Evolutionary conservation across 2,329 filamentous ascomycete genomes (phyloP), one percentile per base, ranked within the genome.

Genomic region (Bipolaris oryzae): DNA sequence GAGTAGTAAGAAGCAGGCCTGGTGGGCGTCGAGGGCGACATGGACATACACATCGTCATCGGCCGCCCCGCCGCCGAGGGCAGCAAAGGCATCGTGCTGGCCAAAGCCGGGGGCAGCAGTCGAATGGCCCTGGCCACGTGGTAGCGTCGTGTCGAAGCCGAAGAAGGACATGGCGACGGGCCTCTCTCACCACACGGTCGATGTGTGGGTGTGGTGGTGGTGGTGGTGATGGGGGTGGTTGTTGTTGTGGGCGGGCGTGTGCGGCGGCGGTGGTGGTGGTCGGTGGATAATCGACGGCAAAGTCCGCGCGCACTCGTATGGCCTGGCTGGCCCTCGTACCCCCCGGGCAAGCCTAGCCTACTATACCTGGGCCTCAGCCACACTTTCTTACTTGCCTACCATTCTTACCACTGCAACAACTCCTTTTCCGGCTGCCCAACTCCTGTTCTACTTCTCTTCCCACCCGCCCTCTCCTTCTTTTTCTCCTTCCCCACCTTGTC

Each of bases 31-130:
- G 31, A 43, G 43, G 39, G 46, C 58, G 44, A 74, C 82, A 74
- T 80, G 86, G 42, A 75, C 82, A 74, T 80, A 86, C 81, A 79
- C 82, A 73, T 88, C 84, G 66, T 88, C 86, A 57, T 89, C 84
- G 57, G 71, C 78, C 64, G 77, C 76, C 63, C 79, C 76, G 69
- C 80, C 84, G 68, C 90, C 88, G 55, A 97, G 85, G 56, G 90
- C 88, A 63, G 91, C 92, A 77, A 98, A 98, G 37, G 94, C 92
- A 77, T 99, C 92, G 67, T 90, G 85, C 75, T 92, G 89, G 68
- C 92, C 88, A 79, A 98, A 98, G 72, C 92, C 92, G 50, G 89
- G 86, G 35, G 88, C 89, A 52, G 84, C 81, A 68, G 82, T 79
- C 68, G 90, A 87, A 73, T 92, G 89, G 66, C 85, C 81, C 51